These are phyloP conservation scores for Blastobotrys indianensis DNA, from an alignment of 1,139 yeast genomes.

Conservation along the genomic window DNA sequence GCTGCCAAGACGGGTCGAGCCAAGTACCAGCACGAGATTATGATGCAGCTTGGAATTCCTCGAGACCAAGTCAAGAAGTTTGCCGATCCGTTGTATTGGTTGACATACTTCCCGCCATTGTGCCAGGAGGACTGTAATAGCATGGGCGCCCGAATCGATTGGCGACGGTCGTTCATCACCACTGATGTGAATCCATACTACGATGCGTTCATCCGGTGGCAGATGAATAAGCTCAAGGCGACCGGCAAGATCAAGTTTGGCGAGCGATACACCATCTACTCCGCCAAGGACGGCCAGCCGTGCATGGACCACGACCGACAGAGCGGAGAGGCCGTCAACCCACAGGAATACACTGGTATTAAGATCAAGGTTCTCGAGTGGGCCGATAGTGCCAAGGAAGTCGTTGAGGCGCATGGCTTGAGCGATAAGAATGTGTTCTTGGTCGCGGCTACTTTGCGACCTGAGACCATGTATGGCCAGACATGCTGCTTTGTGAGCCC, in stretches of 20 bases:
- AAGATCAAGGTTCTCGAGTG: slow-evolving; percentile 70
- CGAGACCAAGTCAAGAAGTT: slow-evolving; percentile 77
- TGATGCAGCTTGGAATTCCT: slow-evolving; percentile 87
- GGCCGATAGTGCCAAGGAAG: slow-evolving; percentile 47
- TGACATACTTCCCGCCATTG: slow-evolving; percentile 83
- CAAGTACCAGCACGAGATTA: slow-evolving; percentile 91
- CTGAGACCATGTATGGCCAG: slow-evolving; percentile 99
- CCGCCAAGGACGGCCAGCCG: slow-evolving; percentile 97
- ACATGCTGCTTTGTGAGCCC: slow-evolving; percentile 97
- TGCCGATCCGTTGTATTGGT: slow-evolving; percentile 88
- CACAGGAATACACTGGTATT: slow-evolving; percentile 93
- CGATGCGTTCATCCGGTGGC: slow-evolving; percentile 96
- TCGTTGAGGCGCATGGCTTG: slow-evolving; percentile 45
- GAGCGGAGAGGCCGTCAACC: slow-evolving; percentile 94
- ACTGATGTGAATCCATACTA: slow-evolving; percentile 94
- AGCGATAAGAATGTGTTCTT: slow-evolving; percentile 64
- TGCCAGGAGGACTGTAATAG: slow-evolving; percentile 73
- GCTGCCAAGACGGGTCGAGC: slow-evolving; percentile 91
- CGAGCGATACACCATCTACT: slow-evolving; percentile 94
- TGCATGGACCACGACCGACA: slow-evolving; percentile 99
- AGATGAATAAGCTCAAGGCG: slow-evolving; percentile 81
- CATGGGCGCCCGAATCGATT: slow-evolving; percentile 93
- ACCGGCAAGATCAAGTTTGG: slow-evolving; percentile 93
- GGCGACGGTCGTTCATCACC: slow-evolving; percentile 96
- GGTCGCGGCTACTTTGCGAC: slow-evolving; percentile 96